Conservation (phyloP, 2,329 filamentous ascomycete species). For the Aureobasidium sp. region DNA sequence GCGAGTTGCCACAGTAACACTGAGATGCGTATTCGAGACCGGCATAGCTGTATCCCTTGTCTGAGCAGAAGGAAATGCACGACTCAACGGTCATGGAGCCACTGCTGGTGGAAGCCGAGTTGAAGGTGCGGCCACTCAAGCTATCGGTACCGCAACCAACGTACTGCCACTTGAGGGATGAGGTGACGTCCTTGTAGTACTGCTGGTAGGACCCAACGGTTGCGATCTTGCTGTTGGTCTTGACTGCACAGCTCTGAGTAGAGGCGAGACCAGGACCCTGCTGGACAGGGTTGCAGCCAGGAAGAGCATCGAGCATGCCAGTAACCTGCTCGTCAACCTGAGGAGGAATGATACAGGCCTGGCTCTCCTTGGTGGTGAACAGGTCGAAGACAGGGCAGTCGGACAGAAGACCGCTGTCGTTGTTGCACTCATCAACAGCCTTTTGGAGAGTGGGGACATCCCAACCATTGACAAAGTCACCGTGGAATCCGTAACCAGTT, state of each 20-base stretch:
- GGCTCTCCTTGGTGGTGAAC: conserved; percentile 20
- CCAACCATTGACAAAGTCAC: conserved; percentile 46
- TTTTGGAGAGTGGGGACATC: conserved; percentile 31
- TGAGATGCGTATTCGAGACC: conserved; percentile 25
- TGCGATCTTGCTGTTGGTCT: conserved; percentile 18
- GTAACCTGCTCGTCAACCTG: conserved; percentile 23
- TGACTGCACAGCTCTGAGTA: conserved; percentile 5
- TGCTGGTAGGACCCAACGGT: conserved; percentile 15
- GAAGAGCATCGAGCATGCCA: conserved; percentile 24
- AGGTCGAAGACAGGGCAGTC: conserved; percentile 26
- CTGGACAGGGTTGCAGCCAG: conserved; percentile 27
- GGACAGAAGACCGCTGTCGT: conserved; percentile 25
- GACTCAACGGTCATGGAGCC: conserved; percentile 22
- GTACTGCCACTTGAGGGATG: conserved; percentile 21
- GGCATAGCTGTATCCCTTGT: conserved; percentile 22
- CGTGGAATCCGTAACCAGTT: conserved; percentile 46
- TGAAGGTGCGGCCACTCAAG: conserved; percentile 18
- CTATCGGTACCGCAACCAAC: conserved; percentile 24
- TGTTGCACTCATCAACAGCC: conserved; percentile 29
- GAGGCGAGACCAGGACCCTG: conserved; percentile 22
- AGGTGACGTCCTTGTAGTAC: conserved; percentile 16
- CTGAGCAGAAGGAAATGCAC: conserved; percentile 22
- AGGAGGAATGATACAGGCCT: conserved; percentile 24
- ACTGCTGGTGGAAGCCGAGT: conserved; percentile 13
- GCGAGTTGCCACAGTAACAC: conserved; percentile 25